These are phyloP conservation scores for Tubosaeta sp. DNA, from an alignment of 768 basidiomycete species.

Conservation along the genomic window DNA sequence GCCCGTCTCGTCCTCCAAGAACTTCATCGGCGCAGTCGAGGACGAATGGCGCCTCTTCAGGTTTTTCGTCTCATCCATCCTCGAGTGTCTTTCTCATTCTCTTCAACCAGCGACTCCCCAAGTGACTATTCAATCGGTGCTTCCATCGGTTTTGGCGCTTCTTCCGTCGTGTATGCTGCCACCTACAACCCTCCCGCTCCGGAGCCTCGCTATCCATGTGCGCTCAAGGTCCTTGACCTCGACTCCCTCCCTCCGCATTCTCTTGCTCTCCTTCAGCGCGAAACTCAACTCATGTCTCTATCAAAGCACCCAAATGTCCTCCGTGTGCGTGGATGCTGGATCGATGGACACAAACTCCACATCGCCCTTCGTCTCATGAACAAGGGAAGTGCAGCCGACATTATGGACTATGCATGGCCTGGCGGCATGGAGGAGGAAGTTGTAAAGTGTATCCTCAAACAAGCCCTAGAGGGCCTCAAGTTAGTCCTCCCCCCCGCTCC, in stretches of 20 bases:
- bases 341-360: conserved; percentile 74
- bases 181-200: conserved; percentile 47
- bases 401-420: conserved; percentile 80
- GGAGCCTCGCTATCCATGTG: conserved; percentile 50
- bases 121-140: conserved; percentile 71
- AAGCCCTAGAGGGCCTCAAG: conserved; percentile 87
- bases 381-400: conserved; percentile 79
- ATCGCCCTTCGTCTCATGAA: conserved; percentile 91
- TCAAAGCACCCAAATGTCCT: conserved; percentile 92
- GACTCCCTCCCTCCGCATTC: conserved; percentile 71
- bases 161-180: conserved; percentile 86
- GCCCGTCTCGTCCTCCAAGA: conserved; percentile 22
- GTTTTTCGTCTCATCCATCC: conserved; percentile 32
- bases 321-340: conserved; percentile 88
- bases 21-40: conserved; percentile 76
- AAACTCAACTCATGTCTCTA: conserved; percentile 89
- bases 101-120: conserved; percentile 51
- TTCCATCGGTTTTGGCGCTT: conserved; percentile 88
- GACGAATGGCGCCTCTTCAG: conserved; percentile 84
- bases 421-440: conserved; percentile 93
- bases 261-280: conserved; percentile 70
- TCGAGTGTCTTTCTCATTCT: not conserved
- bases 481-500: conserved; percentile 32
- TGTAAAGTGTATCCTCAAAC: conserved; percentile 75
- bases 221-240: conserved; percentile 87